Conservation (phyloP, 176 grass and related monocot genomes). For the Aegilops speltoides region DNA sequence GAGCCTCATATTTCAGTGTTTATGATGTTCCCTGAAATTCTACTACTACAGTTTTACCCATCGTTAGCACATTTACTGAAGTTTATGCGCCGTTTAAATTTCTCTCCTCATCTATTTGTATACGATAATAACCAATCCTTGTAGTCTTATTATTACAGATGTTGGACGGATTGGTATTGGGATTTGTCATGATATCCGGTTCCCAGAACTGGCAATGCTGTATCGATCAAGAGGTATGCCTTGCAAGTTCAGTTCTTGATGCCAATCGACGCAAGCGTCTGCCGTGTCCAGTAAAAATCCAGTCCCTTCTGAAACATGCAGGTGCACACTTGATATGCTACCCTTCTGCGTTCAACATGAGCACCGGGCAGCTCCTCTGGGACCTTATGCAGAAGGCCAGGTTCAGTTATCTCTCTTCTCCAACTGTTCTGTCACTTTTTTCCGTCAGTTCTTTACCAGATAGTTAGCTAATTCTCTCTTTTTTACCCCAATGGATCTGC, state of each 20-base stretch:
- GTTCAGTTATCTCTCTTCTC: slow-evolving; percentile 30
- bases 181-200: slow-evolving; percentile 71
- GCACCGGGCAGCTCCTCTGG: slow-evolving; percentile 67
- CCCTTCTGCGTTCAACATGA: slow-evolving; percentile 73
- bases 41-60: not conserved
- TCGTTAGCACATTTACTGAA: not conserved
- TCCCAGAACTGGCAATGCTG: slow-evolving; percentile 61
- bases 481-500: not conserved
- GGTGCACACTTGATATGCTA: slow-evolving; percentile 67
- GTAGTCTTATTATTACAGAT: slow-evolving; percentile 31
- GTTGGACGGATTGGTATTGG: slow-evolving; percentile 64
- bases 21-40: not conserved
- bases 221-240: slow-evolving; percentile 57
- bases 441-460: not conserved
- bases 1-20: not conserved
- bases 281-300: not conserved
- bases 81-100: not conserved
- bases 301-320: slow-evolving; percentile 7
- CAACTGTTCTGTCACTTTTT: not conserved
- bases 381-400: slow-evolving; percentile 80
- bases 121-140: not conserved
- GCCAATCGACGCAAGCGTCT: not conserved
- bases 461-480: not conserved
- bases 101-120: not conserved
- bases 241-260: not conserved